phyloP scores from a whole-genome alignment of 441 rosid species.

The Syzygium malaccense region DNA sequence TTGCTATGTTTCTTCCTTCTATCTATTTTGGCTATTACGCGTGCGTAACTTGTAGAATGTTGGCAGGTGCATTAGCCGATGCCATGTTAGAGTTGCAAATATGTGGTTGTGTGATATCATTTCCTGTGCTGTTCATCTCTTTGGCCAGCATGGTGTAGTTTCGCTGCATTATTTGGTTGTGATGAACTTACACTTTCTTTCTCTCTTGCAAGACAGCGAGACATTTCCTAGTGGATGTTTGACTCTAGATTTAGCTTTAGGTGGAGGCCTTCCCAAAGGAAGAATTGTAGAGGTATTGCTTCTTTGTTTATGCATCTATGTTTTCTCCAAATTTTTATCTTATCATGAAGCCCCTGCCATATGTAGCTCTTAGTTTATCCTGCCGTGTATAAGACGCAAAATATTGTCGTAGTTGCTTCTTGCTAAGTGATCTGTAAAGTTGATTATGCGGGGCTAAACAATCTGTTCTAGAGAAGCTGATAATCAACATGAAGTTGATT shows the following conservation, averaged over 20 bases:
- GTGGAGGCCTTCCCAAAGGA: constrained; percentile 95
- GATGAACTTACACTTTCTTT: neutral
- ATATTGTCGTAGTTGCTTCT: neutral
- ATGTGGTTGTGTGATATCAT: neutral
- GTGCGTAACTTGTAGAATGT: neutral
- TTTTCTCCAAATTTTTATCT: neutral
- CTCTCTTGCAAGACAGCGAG: constrained; percentile 38
- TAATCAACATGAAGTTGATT: neutral
- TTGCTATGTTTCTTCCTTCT: neutral
- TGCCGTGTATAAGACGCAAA: fast-evolving
- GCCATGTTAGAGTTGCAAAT: neutral
- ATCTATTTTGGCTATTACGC: neutral
- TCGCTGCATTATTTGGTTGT: neutral
- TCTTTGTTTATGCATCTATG: neutral
- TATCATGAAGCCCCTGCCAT: neutral
- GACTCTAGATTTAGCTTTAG: constrained; percentile 90
- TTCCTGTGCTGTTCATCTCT: neutral
- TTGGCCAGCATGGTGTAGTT: neutral
- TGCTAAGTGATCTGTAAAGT: neutral
- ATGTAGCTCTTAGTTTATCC: neutral
- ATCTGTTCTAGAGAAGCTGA: neutral
- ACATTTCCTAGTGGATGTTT: constrained; percentile 92
- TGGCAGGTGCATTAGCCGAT: neutral
- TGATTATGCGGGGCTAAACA: neutral
- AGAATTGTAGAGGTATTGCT: constrained; percentile 80